Evolutionary conservation across 192 early-diverging fungal genomes (phyloP), one percentile per base, ranked within the genome.

Genomic region (Coemansia sp.): DNA sequence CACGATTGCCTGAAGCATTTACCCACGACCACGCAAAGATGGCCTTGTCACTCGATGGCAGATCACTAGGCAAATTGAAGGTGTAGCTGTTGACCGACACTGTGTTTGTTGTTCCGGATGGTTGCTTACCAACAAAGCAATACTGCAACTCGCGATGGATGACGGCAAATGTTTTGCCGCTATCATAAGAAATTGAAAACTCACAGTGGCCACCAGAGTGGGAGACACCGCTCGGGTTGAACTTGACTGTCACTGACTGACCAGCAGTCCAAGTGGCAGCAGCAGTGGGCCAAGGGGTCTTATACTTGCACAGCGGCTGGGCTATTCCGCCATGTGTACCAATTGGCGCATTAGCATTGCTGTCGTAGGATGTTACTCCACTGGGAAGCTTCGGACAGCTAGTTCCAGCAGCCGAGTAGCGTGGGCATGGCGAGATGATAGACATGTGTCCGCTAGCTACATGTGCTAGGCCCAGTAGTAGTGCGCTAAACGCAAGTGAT

Each of bases 161-260:
- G 4, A 88, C 88, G 3, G 82, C 87, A 70, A 85, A 89, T 26
- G 82, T 88, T 32, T 83, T 71, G 30, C 85, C 89, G 30, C 62
- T 58, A 53, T 91, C 90, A 44, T 86, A 88, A 0, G 89, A 90
- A 7, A 90, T 70, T 0, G 89, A 84, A 67, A 88, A 89, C 67
- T 91, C 84, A 30, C 89, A 90, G 49, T 90, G 87, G 3, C 90
- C 90, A 1, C 89, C 88, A 26, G 73, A 73, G 60, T 89, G 88
- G 26, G 66, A 69, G 0, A 61, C 69, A 1, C 52, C 26, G 28
- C 40, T 40, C 7, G 44, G n/a, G 16, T 47, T 62, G 68, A 89
- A 89, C 9, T 75, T 60, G 19, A 90, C 80, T 0, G 68, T 62
- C 58, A 88, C 64, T 16, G 79, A 52, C 32, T 86, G 63, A 13